A percentile compares a stretch with the other conserved stretches of the same genome.
These are phyloP conservation scores for Piper longum DNA, from an alignment of 164 flowering plant species.

Conservation along the genomic window DNA sequence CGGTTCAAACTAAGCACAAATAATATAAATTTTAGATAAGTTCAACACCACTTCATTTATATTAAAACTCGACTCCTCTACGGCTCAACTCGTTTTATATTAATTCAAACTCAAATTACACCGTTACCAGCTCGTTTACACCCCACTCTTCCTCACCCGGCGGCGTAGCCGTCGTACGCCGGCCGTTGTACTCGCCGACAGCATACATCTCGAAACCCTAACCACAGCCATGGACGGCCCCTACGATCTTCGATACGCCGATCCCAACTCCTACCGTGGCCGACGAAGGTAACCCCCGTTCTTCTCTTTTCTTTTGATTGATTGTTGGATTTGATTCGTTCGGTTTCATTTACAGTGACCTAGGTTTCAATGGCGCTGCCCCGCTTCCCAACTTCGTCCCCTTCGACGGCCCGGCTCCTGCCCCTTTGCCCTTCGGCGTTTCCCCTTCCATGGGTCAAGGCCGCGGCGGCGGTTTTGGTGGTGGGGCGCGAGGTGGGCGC, in stretches of 20 bases:
- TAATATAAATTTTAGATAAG: no score
- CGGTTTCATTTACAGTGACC: no score
- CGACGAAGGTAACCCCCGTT: conserved; percentile 33
- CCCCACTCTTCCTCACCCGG: no score
- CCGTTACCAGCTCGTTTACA: no score
- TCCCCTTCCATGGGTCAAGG: conserved; percentile 7
- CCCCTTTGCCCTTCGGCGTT: not conserved
- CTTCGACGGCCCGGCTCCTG: not conserved
- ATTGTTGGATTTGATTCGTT: no score
- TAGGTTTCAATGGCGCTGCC: not conserved
- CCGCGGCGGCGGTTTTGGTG: conserved; percentile 17
- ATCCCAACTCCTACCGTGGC: conserved; percentile 62
- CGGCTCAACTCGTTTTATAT: no score
- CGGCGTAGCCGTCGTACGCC: no score
- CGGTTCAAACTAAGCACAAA: no score
- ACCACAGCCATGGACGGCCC: conserved; percentile 17
- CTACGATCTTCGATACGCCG: conserved; percentile 44
- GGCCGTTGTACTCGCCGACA: no score
- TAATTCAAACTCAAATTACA: no score
- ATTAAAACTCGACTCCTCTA: no score
- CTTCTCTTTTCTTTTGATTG: not conserved
- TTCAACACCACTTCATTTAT: no score
- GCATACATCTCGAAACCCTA: not conserved
- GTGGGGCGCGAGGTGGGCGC: conserved; percentile 4
- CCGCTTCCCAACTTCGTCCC: conserved; percentile 2